These are phyloP conservation scores for Aspergillus sp. DNA, from an alignment of 2,329 filamentous ascomycete genomes.

Conservation along the genomic window DNA sequence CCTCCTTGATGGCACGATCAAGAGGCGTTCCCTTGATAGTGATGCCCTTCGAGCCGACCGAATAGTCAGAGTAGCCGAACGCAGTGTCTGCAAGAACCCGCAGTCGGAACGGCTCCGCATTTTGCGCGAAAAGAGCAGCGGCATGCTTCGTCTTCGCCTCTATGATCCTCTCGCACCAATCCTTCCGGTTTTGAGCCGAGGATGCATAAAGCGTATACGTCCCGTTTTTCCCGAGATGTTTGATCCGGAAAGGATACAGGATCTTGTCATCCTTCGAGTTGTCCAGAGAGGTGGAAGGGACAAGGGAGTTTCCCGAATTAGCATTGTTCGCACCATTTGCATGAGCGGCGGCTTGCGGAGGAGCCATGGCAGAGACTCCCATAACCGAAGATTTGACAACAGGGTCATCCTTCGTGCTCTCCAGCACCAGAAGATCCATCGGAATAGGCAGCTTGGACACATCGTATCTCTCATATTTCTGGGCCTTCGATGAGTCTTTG, in stretches of 20 bases:
- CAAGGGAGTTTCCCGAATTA: slow-evolving; percentile 39
- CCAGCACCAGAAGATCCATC: slow-evolving; percentile 88
- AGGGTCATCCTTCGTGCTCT: slow-evolving; percentile 85
- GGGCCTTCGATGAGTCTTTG: slow-evolving; percentile 58
- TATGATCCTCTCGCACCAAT: slow-evolving; percentile 91
- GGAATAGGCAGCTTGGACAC: slow-evolving; percentile 92
- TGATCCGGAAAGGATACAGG: slow-evolving; percentile 88
- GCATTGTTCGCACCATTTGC: slow-evolving; percentile 58
- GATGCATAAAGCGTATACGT: slow-evolving; percentile 85
- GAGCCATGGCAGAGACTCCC: slow-evolving; percentile 54
- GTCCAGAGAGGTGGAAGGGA: slow-evolving; percentile 42
- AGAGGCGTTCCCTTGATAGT: slow-evolving; percentile 84
- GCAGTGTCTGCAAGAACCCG: slow-evolving; percentile 86
- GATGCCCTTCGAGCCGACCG: slow-evolving; percentile 56
- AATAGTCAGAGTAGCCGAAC: slow-evolving; percentile 47
- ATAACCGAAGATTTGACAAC: slow-evolving; percentile 71
- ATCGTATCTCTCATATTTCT: slow-evolving; percentile 75
- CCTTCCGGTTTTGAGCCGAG: slow-evolving; percentile 61
- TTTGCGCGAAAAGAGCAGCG: slow-evolving; percentile 76
- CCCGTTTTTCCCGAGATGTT: slow-evolving; percentile 81
- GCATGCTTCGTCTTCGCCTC: slow-evolving; percentile 93
- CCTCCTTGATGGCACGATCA: slow-evolving; percentile 79
- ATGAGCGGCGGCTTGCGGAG: slow-evolving; percentile 51
- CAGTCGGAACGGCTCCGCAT: slow-evolving; percentile 89
- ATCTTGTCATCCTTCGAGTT: slow-evolving; percentile 65